Conservation (phyloP, 495 filamentous ascomycete genomes). For the Aspergillus homomorphus region DNA sequence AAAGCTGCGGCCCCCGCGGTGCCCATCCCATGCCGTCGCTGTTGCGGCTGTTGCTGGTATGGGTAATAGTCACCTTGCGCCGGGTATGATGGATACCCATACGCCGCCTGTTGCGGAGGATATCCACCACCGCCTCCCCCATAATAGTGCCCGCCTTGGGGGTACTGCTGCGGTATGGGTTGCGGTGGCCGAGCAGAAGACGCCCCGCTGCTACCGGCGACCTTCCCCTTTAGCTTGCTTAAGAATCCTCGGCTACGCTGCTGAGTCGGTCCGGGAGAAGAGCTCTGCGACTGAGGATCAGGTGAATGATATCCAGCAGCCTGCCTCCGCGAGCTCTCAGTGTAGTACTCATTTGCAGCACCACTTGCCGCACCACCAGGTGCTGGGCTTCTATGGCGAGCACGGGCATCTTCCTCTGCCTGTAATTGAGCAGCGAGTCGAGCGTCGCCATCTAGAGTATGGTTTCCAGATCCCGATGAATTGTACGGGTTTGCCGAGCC, state of each 20-base stretch:
- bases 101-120: conserved; percentile 41
- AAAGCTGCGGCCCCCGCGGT: conserved; percentile 67
- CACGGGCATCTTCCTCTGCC: conserved; percentile 73
- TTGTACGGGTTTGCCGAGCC: conserved; percentile 61
- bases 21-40: conserved; percentile 50
- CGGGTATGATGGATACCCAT: conserved; percentile 32
- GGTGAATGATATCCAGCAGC: conserved; percentile 27
- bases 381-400: conserved; percentile 24
- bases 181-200: conserved; percentile 7
- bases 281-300: conserved; percentile 17
- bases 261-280: conserved; percentile 34
- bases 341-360: conserved; percentile 48
- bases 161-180: conserved; percentile 24
- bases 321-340: conserved; percentile 23
- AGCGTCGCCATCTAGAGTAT: conserved; percentile 64
- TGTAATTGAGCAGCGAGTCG: conserved; percentile 73
- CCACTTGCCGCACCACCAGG: conserved; percentile 37
- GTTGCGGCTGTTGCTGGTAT: conserved; percentile 27
- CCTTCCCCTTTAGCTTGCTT: conserved; percentile 49
- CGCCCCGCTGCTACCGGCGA: conserved; percentile 17
- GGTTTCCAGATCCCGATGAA: conserved; percentile 12
- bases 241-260: conserved; percentile 43
- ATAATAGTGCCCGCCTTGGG: conserved; percentile 24
- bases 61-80: conserved; percentile 45
- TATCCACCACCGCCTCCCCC: conserved; percentile 23